A percentile compares a stretch with the other conserved stretches of the same genome.
Evolutionary conservation across 257 asterid species (phyloP).

Genomic region (Parsonsia alboflavescens): DNA sequence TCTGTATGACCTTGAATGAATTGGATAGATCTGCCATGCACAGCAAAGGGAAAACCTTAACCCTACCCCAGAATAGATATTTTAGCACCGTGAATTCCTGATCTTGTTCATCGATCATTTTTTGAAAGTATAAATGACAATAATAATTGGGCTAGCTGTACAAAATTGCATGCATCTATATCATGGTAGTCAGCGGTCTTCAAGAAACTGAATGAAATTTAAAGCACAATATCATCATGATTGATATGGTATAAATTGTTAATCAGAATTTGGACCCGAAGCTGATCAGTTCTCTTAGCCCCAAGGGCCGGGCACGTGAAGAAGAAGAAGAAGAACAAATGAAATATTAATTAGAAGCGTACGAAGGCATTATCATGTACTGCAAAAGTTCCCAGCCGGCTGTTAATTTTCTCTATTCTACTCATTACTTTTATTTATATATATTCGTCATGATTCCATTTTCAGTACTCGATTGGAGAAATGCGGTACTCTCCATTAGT

Average conservation of each 20-base stretch:
- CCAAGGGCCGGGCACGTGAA: slow-evolving; percentile 13
- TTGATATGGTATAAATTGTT: not conserved
- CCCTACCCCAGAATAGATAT: not conserved
- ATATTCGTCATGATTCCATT: not conserved
- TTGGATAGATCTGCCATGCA: not conserved
- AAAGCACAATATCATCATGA: not conserved
- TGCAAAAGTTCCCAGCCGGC: not conserved
- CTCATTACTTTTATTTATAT: not conserved
- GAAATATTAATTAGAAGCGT: not conserved
- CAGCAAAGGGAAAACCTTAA: not conserved
- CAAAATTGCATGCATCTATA: not conserved
- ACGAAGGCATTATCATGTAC: not conserved
- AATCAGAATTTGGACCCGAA: slow-evolving; percentile 1
- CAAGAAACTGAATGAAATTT: not conserved
- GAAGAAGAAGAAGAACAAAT: not conserved
- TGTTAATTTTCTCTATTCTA: not conserved
- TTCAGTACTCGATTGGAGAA: slow-evolving; percentile 6
- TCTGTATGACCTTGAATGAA: not conserved
- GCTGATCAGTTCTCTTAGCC: no score
- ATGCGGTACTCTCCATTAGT: not conserved
- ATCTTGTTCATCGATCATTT: no score
- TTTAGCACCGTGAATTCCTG: no score
- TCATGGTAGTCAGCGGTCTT: not conserved
- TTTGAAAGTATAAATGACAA: no score
- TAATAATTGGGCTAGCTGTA: not conserved